Base-by-base conservation (phyloP, 768 basidiomycete species). In the Crepidotus variabilis region DNA sequence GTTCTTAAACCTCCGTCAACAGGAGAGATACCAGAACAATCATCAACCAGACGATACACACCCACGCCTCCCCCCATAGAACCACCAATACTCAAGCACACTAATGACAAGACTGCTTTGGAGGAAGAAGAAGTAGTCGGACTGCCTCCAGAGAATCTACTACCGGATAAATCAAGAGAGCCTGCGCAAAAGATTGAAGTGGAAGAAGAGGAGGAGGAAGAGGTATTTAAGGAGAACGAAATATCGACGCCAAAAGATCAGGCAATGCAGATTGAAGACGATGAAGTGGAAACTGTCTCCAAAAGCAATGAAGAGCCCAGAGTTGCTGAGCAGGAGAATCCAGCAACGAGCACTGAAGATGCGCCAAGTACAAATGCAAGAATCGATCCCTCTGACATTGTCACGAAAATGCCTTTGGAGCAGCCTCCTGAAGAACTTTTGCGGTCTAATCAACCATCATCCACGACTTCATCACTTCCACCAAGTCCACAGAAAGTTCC, bases 261-360 rank as follows among this genome's bases (percentile, higher is more conserved):
- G 21, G 35, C 24, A 2, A 62, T 62, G 55, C 55, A 61, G 10
- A 46, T 60, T 1, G 65, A 61, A 22, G 51, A 57, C 16, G 47
- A 28, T 21, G 39, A 43, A 20, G 49, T 56, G 34, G 55, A 56
- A 23, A 43, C 43, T 7, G 49, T 50, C 11, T 49, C 54, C 22
- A 56, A 56, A 50, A n/a, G 34, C 10, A 35, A 16, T n/a, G 49
- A 50, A 43, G 35, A 36, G 28, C 34, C 49, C 11, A 43, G 39
- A 10, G 32, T 14, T 10, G 2, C 28, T 13, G 43, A 50, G 9
- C 10, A 43, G 16, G 52, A 54, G 28, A 21, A 23, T 8, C 14
- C 33, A 50, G 45, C 35, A 36, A 18, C 48, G 13, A 21, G 13
- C 22, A 35, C 46, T 11, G 33, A 51, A 47, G 28, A 20, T 11